These are phyloP conservation scores for Dendrothele bispora DNA, from an alignment of 768 basidiomycete genomes.

Conservation along the genomic window DNA sequence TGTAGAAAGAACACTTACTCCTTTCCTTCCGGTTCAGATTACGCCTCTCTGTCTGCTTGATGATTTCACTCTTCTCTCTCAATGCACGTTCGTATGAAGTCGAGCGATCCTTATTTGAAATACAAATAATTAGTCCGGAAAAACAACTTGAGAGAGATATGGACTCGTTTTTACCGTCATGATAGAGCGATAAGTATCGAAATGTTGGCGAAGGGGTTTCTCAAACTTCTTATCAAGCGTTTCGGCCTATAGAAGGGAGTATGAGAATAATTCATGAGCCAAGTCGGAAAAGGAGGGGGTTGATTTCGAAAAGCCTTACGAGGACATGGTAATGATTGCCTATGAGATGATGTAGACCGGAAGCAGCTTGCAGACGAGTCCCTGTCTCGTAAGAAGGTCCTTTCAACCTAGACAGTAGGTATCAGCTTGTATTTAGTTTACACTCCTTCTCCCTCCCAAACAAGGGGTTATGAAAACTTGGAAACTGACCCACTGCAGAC, in stretches of 20 bases:
- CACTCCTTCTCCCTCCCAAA: not conserved
- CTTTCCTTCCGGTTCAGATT: conserved; percentile 85
- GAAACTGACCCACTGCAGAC: conserved; percentile 70
- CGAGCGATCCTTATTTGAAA: conserved; percentile 73
- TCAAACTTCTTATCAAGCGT: conserved; percentile 87
- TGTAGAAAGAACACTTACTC: conserved; percentile 48
- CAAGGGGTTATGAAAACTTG: not conserved
- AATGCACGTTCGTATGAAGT: conserved; percentile 79
- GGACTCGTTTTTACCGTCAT: conserved; percentile 64
- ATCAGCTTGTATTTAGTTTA: not conserved
- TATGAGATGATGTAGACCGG: conserved; percentile 88
- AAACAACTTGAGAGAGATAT: conserved; percentile 3
- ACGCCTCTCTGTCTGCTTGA: conserved; percentile 80
- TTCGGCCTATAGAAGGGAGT: conserved; percentile 56
- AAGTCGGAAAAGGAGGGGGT: not conserved
- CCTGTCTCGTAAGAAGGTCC: conserved; percentile 80
- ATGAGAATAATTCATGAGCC: conserved; percentile 8
- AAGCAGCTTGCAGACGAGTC: conserved; percentile 79
- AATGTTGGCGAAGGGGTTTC: conserved; percentile 80
- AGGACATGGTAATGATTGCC: conserved; percentile 92
- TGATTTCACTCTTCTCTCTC: conserved; percentile 80
- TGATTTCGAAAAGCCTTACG: no score
- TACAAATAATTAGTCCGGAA: conserved; percentile 1
- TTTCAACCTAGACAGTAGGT: conserved; percentile 52
- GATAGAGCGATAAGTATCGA: conserved; percentile 75